These are phyloP conservation scores for Suillus clintonianus DNA, from an alignment of 768 basidiomycete species.

Conservation along the genomic window DNA sequence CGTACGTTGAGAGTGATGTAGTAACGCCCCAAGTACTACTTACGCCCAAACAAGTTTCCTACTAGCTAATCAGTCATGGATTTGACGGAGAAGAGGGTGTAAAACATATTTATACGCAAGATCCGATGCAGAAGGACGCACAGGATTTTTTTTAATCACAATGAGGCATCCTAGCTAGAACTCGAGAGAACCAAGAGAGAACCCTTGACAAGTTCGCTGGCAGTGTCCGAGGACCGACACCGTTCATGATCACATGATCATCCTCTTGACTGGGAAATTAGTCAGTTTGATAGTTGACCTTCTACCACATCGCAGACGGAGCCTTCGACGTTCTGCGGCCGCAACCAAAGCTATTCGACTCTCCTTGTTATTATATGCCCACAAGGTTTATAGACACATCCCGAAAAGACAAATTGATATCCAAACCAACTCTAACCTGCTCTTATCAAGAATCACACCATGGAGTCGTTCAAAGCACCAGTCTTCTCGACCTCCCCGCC, in stretches of 20 bases:
- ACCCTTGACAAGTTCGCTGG: too few species aligned
- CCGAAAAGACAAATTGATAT: conserved; percentile 38
- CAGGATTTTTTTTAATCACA: conserved; percentile 47
- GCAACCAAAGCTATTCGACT: conserved; percentile 7
- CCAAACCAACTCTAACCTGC: conserved; percentile 28
- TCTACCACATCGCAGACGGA: conserved; percentile 20
- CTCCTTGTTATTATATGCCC: conserved; percentile 62
- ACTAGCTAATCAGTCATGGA: too few species aligned
- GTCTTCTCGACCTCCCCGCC: conserved; percentile 52
- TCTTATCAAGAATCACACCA: conserved; percentile 38
- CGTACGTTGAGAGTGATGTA: too few species aligned
- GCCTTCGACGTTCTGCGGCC: conserved; percentile 24
- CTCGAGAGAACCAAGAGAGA: too few species aligned
- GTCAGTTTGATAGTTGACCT: neutral
- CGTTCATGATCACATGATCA: neutral
- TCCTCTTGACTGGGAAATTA: neutral
- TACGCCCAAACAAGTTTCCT: too few species aligned
- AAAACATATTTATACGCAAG: conserved; percentile 47
- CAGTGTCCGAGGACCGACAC: too few species aligned
- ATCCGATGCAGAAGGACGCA: conserved; percentile 72
- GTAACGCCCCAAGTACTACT: too few species aligned
- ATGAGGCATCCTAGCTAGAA: conserved; percentile 66
- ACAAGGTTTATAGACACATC: conserved; percentile 48
- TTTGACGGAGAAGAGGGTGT: too few species aligned
- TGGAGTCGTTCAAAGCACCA: conserved; percentile 46